phyloP scores from a whole-genome alignment of 2,329 filamentous ascomycete species.

The Ophiognomonia clavigignenti-juglandacearum region DNA sequence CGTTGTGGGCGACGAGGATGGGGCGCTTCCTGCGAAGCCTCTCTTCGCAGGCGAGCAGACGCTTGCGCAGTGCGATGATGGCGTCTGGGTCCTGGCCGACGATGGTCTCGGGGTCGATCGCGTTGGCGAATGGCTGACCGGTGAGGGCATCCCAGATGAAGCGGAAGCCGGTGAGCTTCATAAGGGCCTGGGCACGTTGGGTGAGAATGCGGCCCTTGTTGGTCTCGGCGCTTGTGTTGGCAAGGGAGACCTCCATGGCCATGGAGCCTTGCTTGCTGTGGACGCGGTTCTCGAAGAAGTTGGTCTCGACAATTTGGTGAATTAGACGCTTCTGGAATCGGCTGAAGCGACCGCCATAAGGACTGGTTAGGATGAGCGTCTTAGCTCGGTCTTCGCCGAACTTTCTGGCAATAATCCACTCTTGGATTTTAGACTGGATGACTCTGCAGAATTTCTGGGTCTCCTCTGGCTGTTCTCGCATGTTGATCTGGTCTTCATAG shows the following conservation, averaged over 20 bases:
- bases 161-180: conserved; percentile 21
- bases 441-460: conserved; percentile 15
- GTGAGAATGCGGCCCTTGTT: background rate
- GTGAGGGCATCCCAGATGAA: conserved; percentile 29
- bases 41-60: conserved; percentile 22
- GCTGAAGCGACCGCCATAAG: conserved; percentile 21
- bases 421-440: background rate
- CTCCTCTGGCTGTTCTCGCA: conserved; percentile 4
- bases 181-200: conserved; percentile 8
- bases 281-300: conserved; percentile 19
- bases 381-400: background rate
- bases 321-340: conserved; percentile 24
- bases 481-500: conserved; percentile 4
- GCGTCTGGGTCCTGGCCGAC: background rate
- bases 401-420: conserved; percentile 5
- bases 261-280: background rate
- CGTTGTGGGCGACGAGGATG: conserved; percentile 59
- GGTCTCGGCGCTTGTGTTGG: conserved; percentile 6
- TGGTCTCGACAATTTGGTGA: conserved; percentile 20
- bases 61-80: conserved; percentile 6
- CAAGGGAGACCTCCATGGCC: conserved; percentile 17
- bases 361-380: conserved; percentile 19
- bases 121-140: conserved; percentile 23
- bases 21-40: conserved; percentile 25
- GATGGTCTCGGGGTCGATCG: conserved; percentile 14